Evolutionary conservation across 1,284 basidiomycete genomes (phyloP).

Genomic region (Psilocybe mexicana): DNA sequence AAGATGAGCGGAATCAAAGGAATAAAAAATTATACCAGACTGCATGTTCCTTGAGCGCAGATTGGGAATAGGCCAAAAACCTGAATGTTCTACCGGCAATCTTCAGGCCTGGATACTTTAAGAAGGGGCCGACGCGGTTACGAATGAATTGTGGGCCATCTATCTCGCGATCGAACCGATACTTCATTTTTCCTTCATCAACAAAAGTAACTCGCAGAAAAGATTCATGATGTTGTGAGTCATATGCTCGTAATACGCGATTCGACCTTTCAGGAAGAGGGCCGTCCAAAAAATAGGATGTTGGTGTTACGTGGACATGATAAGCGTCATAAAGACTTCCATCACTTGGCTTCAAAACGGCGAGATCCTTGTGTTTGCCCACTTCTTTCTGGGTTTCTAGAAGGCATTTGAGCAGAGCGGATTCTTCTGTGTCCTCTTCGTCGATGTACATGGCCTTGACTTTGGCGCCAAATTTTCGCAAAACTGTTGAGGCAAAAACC

Average conservation of each 20-base stretch:
- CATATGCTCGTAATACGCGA: conserved; percentile 45
- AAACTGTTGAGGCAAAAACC: conserved; percentile 37
- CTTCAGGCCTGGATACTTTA: conserved; percentile 27
- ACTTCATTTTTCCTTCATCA: conserved; percentile 31
- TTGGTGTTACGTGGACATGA: conserved; percentile 62
- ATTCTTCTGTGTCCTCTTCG: conserved; percentile 26
- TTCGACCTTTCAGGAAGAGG: conserved; percentile 69
- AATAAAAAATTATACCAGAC: conserved; percentile 50
- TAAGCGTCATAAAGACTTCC: conserved; percentile 52
- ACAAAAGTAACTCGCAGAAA: conserved; percentile 29
- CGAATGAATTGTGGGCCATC: conserved; percentile 32
- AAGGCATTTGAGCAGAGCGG: conserved; percentile 33
- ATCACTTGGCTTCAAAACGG: conserved; percentile 30
- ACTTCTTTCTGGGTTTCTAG: conserved; percentile 31
- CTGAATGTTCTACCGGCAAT: conserved; percentile 35
- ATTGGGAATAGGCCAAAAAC: conserved; percentile 49
- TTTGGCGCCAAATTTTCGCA: conserved; percentile 45
- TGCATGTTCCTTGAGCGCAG: conserved; percentile 50
- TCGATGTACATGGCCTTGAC: conserved; percentile 33
- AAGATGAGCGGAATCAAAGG: not conserved
- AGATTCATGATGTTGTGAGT: conserved; percentile 19
- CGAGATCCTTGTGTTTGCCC: conserved; percentile 21
- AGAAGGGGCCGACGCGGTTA: conserved; percentile 31
- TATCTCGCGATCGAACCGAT: conserved; percentile 35
- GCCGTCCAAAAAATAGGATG: conserved; percentile 56